phyloP scores from a whole-genome alignment of 2,329 filamentous ascomycete genomes.

The Phialophora tarda region DNA sequence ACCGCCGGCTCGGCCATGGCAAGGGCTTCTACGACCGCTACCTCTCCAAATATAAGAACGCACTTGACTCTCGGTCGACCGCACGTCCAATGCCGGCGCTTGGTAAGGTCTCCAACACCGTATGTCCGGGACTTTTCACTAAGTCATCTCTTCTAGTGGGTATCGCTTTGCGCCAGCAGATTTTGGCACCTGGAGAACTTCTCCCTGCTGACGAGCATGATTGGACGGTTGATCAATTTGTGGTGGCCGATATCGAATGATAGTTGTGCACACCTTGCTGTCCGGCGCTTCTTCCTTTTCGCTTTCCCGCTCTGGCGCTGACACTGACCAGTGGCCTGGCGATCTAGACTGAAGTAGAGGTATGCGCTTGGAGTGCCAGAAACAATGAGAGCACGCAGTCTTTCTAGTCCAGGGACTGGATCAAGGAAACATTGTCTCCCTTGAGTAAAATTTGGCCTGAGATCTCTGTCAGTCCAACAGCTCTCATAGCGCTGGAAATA shows the following conservation, averaged over 20 bases:
- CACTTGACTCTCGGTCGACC: constrained; percentile 43
- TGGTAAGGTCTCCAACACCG: constrained; percentile 53
- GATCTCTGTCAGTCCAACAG: constrained; percentile 30
- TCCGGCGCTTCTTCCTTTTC: not conserved
- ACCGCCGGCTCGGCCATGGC: constrained; percentile 86
- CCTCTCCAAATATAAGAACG: constrained; percentile 71
- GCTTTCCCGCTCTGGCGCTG: not conserved
- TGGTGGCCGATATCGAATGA: constrained; percentile 30
- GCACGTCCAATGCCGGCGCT: constrained; percentile 61
- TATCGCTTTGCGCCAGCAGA: constrained; percentile 83
- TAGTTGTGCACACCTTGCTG: not conserved
- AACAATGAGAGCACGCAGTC: not conserved
- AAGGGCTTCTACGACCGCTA: constrained; percentile 98
- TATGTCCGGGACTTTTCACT: constrained; percentile 41
- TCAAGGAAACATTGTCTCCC: constrained; percentile 85
- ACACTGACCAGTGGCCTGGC: not conserved
- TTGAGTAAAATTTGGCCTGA: constrained; percentile 83
- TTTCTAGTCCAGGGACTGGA: constrained; percentile 61
- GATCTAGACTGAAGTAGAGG: not conserved
- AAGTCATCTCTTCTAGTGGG: constrained; percentile 63
- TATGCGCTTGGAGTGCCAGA: not conserved
- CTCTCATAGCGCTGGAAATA: constrained; percentile 7
- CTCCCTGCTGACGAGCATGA: constrained; percentile 80
- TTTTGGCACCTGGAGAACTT: constrained; percentile 68
- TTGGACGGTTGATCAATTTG: constrained; percentile 76